Conservation (phyloP, 257 asterid genomes). For the Phtheirospermum japonicum region DNA sequence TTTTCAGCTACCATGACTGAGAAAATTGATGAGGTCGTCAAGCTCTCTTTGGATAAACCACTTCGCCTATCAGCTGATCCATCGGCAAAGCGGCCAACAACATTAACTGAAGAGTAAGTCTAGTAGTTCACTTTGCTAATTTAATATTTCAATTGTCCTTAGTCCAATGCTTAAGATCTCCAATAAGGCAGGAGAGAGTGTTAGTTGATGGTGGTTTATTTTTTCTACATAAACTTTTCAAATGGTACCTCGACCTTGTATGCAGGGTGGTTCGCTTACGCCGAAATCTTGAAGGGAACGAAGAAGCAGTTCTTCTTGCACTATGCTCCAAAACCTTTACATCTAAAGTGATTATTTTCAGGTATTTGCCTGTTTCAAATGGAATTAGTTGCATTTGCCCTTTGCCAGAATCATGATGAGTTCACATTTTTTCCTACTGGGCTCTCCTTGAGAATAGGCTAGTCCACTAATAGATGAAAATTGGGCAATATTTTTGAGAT, state of each 20-base stretch:
- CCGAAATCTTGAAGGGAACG: conserved; percentile 86
- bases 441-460: background rate
- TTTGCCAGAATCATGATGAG: background rate
- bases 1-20: conserved; percentile 97
- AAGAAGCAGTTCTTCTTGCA: conserved; percentile 93
- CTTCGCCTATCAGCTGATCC: conserved; percentile 95
- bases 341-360: conserved; percentile 86
- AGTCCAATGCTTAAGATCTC: conserved; percentile 3
- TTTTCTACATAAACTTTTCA: background rate
- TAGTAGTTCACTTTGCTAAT: conserved; percentile 7
- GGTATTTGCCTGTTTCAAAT: conserved; percentile 44
- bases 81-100: conserved; percentile 71
- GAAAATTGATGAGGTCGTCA: conserved; percentile 68
- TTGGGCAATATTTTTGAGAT: conserved; percentile 5
- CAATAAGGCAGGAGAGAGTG: background rate
- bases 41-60: conserved; percentile 80
- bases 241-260: conserved; percentile 23
- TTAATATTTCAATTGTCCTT: conserved; percentile 6
- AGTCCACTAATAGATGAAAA: background rate
- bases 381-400: conserved; percentile 17
- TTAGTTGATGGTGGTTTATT: background rate
- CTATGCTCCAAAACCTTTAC: conserved; percentile 89
- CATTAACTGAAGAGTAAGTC: conserved; percentile 83
- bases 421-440: conserved; percentile 13
- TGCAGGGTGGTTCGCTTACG: conserved; percentile 99